These are phyloP conservation scores for Moricandia arvensis DNA, from an alignment of 345 rosid species.

Conservation along the genomic window DNA sequence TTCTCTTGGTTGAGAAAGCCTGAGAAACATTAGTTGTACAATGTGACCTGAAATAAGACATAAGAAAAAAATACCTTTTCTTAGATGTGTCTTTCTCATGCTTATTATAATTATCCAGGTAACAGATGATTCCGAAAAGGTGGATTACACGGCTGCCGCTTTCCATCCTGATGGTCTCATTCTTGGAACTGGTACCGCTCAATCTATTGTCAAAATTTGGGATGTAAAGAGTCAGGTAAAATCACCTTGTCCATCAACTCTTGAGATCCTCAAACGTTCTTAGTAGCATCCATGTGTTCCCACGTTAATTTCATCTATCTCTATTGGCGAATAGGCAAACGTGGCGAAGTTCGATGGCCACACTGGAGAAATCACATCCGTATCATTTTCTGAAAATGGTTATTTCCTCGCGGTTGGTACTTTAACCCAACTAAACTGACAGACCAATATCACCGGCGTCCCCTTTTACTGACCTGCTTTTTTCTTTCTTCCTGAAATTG, in stretches of 20 bases:
- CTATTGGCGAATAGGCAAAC: constrained; percentile 54
- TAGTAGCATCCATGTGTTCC: background rate
- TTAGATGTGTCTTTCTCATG: background rate
- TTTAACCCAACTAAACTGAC: background rate
- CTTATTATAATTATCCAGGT: constrained; percentile 52
- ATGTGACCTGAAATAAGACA: background rate
- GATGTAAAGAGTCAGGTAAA: constrained; percentile 94
- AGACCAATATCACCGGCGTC: background rate
- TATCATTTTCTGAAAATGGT: constrained; percentile 97
- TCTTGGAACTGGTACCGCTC: constrained; percentile 93
- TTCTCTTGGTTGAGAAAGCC: too few species aligned
- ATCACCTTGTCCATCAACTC: background rate
- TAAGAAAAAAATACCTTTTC: background rate
- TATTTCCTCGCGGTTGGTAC: constrained; percentile 83
- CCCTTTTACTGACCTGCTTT: background rate
- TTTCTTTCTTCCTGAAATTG: background rate
- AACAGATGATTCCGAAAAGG: constrained; percentile 52
- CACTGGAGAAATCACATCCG: constrained; percentile 67
- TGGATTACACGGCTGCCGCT: constrained; percentile 92
- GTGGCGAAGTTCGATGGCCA: constrained; percentile 91
- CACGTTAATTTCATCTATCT: constrained; percentile 1
- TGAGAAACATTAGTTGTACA: background rate
- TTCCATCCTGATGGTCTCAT: constrained; percentile 99
- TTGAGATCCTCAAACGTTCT: constrained; percentile 1
- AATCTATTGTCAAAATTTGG: constrained; percentile 88